These are phyloP conservation scores for Linum tenue DNA, from an alignment of 345 rosid genomes.

Conservation along the genomic window DNA sequence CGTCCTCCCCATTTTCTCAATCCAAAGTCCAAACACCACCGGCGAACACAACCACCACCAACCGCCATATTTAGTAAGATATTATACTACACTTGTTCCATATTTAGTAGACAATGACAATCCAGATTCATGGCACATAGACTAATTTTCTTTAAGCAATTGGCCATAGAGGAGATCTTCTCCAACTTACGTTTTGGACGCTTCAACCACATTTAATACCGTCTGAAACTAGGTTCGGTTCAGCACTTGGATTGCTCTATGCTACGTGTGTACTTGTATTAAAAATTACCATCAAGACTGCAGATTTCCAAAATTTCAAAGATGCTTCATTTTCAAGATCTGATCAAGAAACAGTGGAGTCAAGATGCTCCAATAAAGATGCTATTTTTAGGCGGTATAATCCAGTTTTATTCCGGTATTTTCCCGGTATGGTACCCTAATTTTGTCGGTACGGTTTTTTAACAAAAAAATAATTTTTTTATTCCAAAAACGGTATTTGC, in stretches of 20 bases:
- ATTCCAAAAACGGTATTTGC: no score
- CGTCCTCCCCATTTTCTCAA: no score
- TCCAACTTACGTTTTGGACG: not conserved
- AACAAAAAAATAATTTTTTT: no score
- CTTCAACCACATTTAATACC: not conserved
- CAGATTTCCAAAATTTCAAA: slow-evolving; percentile 13
- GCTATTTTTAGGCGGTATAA: not conserved
- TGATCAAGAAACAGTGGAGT: not conserved
- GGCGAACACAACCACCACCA: no score
- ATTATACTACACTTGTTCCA: no score
- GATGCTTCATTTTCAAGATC: not conserved
- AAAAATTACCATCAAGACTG: slow-evolving; percentile 7
- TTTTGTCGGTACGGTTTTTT: no score
- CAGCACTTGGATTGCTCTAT: not conserved
- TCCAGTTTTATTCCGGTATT: no score
- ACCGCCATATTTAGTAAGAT: no score
- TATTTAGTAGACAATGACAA: slow-evolving; percentile 10
- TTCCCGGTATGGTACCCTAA: no score
- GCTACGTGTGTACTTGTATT: slow-evolving; percentile 1
- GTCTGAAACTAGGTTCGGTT: not conserved
- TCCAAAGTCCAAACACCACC: no score
- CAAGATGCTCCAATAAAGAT: not conserved
- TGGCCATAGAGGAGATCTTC: slow-evolving; percentile 9
- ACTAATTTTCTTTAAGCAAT: not conserved
- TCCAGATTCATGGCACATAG: slow-evolving; percentile 7